Evolutionary conservation across 768 basidiomycete species (phyloP).

Genomic region (Coprinopsis sp.): DNA sequence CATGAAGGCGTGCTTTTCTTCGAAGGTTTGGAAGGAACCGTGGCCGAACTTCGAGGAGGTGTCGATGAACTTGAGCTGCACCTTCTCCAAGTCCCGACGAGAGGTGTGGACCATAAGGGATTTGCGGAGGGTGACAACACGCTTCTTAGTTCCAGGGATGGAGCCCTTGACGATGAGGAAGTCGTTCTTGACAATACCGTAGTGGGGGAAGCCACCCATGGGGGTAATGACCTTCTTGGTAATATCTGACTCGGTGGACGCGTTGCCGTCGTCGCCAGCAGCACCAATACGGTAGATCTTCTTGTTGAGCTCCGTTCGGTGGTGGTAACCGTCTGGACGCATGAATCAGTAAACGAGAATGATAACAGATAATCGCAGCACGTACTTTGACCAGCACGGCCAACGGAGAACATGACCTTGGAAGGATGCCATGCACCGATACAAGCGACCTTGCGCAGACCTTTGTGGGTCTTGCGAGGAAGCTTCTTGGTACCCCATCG

Average conservation of each 20-base stretch:
- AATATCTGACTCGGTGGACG: conserved; percentile 91
- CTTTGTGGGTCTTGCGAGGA: conserved; percentile 98
- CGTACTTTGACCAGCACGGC: conserved; percentile 98
- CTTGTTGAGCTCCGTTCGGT: conserved; percentile 98
- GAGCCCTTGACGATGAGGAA: conserved; percentile 97
- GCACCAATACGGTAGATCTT: conserved; percentile 95
- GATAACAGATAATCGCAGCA: conserved; percentile 13
- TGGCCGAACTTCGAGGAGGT: conserved; percentile 98
- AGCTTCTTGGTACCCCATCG: conserved; percentile 99
- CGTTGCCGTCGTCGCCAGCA: conserved; percentile 73
- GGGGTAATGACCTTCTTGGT: conserved; percentile 94
- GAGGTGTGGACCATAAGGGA: conserved; percentile 95
- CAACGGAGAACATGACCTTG: conserved; percentile 99
- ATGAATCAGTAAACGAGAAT: conserved; percentile 5
- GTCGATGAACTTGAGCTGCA: conserved; percentile 97
- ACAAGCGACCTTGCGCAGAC: conserved; percentile 99
- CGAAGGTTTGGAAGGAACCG: conserved; percentile 93
- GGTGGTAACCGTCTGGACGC: conserved; percentile 80
- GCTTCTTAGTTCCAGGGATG: conserved; percentile 94
- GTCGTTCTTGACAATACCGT: conserved; percentile 98
- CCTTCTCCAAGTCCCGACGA: conserved; percentile 95
- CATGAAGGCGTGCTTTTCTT: conserved; percentile 94
- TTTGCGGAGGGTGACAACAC: conserved; percentile 95
- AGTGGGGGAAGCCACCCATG: conserved; percentile 98
- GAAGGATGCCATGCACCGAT: conserved; percentile 98